Evolutionary conservation across 169 alveolate genomes (phyloP).

Genomic region (Cardiosporidium cionae): DNA sequence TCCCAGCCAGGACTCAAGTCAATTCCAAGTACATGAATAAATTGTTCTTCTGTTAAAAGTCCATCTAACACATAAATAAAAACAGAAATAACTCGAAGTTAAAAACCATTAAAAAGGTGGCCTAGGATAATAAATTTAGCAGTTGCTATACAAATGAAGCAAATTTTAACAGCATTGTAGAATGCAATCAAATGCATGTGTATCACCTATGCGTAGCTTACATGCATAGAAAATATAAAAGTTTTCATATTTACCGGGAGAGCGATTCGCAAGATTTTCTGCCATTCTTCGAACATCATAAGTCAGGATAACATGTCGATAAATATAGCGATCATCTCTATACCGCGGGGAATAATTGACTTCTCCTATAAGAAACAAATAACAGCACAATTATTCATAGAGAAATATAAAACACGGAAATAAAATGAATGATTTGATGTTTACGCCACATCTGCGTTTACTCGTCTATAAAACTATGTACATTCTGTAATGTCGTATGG

Average conservation of each 20-base stretch:
- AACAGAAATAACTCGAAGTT: neutral
- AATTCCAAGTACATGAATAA: conserved; percentile 58
- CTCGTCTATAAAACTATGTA: neutral
- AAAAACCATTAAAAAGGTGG: neutral
- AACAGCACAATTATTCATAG: neutral
- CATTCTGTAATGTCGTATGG: neutral
- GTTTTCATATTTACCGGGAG: conserved; percentile 44
- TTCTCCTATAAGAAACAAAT: conserved; percentile 39
- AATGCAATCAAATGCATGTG: neutral
- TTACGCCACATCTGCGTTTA: neutral
- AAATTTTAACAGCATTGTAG: neutral
- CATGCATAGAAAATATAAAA: too few relatives aligned
- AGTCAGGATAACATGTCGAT: conserved; percentile 64
- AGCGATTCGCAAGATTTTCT: conserved; percentile 48
- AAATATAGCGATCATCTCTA: conserved; percentile 61
- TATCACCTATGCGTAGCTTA: too few relatives aligned
- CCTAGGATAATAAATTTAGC: neutral
- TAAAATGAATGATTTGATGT: neutral
- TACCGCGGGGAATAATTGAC: conserved; percentile 72
- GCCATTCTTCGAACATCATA: conserved; percentile 69
- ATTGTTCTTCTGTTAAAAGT: conserved; percentile 61
- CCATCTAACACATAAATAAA: conserved; percentile 27
- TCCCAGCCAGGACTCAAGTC: conserved; percentile 74
- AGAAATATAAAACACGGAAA: neutral
- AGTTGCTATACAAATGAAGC: neutral